phyloP scores from a whole-genome alignment of 371 early-diverging fungal species.

The Syncephalastrum racemosum region DNA sequence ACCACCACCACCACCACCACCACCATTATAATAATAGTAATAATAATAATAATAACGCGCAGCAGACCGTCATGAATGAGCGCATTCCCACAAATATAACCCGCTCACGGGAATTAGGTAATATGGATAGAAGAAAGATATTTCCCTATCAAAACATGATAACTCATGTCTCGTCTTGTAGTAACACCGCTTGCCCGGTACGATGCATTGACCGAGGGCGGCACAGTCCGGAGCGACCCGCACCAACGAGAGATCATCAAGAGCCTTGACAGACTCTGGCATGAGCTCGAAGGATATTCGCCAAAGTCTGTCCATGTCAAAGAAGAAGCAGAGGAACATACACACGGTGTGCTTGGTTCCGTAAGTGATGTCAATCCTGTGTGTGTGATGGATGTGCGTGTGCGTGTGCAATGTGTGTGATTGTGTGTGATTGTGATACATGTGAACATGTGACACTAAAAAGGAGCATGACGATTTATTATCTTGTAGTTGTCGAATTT shows the following conservation, averaged over 20 bases:
- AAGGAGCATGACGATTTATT: neutral
- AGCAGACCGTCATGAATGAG: no score
- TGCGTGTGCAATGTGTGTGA: neutral
- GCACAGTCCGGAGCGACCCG: conserved; percentile 15
- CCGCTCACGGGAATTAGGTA: no score
- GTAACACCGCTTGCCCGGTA: conserved; percentile 17
- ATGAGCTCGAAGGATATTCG: conserved; percentile 21
- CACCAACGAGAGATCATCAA: conserved; percentile 28
- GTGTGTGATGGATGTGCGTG: no score
- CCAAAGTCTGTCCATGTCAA: neutral
- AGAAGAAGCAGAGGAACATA: no score
- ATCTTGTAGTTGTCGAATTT: conserved; percentile 6
- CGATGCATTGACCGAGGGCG: conserved; percentile 17
- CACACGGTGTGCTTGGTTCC: no score
- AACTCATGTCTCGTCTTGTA: neutral
- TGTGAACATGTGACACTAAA: conserved; percentile 1
- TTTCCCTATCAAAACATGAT: no score
- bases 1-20: no score
- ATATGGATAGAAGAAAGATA: no score
- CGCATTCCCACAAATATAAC: no score
- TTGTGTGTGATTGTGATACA: neutral
- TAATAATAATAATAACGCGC: no score
- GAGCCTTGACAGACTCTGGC: conserved; percentile 24
- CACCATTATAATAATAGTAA: no score
- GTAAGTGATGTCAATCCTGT: no score